Conservation (phyloP, 805 yeast genomes). For the Torulaspora franciscae region DNA sequence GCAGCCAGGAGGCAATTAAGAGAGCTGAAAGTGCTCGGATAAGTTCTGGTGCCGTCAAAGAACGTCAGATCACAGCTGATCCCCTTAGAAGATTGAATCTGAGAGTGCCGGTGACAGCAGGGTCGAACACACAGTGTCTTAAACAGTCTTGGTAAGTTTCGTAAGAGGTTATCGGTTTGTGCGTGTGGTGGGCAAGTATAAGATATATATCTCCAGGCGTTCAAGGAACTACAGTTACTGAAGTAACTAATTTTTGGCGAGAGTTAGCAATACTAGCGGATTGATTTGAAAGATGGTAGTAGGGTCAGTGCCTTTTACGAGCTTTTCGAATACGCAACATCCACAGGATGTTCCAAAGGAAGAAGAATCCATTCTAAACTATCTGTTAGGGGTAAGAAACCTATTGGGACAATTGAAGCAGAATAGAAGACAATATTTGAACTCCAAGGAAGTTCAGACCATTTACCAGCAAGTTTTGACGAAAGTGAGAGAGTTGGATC, state of each 20-base stretch:
- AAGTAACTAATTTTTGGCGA: too few species aligned
- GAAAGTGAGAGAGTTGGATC: slow-evolving; percentile 49
- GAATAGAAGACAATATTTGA: slow-evolving; percentile 59
- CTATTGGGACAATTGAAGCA: slow-evolving; percentile 48
- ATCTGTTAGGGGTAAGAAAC: slow-evolving; percentile 42
- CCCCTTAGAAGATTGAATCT: background rate
- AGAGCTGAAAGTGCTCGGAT: background rate
- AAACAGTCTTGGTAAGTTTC: slow-evolving; percentile 1
- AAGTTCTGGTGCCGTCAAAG: background rate
- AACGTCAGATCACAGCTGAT: background rate
- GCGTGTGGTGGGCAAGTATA: background rate
- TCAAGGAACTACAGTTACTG: too few species aligned
- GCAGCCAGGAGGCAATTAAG: slow-evolving; percentile 3
- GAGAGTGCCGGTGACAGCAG: background rate
- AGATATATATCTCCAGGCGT: too few species aligned
- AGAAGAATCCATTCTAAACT: slow-evolving; percentile 39
- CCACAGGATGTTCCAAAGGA: slow-evolving; percentile 36
- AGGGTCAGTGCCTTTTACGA: slow-evolving; percentile 2
- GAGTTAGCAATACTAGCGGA: background rate
- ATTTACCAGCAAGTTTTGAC: slow-evolving; percentile 56
- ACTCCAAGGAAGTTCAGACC: slow-evolving; percentile 59
- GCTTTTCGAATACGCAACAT: slow-evolving; percentile 15
- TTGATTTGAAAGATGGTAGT: background rate
- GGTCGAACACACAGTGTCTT: background rate
- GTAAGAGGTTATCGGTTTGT: slow-evolving; percentile 1